Evolutionary conservation across 2,329 filamentous ascomycete genomes (phyloP).

Genomic region (Ambrosiella beaveri): DNA sequence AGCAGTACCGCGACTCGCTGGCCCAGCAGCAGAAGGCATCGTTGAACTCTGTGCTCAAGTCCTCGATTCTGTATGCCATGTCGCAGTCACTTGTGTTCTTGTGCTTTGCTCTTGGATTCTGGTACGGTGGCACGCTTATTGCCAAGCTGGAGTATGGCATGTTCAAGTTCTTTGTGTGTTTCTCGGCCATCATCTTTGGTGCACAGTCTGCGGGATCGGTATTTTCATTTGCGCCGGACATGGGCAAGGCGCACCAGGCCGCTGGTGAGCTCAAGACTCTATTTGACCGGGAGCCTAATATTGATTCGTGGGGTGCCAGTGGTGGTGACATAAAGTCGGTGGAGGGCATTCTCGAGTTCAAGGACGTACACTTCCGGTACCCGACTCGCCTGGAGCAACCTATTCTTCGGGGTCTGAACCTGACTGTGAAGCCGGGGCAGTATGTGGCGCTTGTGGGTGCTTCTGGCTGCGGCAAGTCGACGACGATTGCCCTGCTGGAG

Average conservation of each 20-base stretch:
- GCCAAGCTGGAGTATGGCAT: slow-evolving; percentile 51
- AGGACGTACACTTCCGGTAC: slow-evolving; percentile 86
- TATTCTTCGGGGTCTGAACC: slow-evolving; percentile 71
- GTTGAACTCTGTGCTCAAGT: slow-evolving; percentile 56
- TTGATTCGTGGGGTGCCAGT: slow-evolving; percentile 63
- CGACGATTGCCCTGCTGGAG: slow-evolving; percentile 79
- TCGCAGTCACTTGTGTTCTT: slow-evolving; percentile 74
- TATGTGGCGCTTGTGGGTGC: slow-evolving; percentile 87
- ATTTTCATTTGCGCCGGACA: slow-evolving; percentile 80
- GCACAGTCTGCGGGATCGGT: slow-evolving; percentile 80
- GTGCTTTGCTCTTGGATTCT: slow-evolving; percentile 76
- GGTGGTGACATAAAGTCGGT: slow-evolving; percentile 46
- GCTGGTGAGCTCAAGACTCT: slow-evolving; percentile 65
- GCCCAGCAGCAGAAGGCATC: slow-evolving; percentile 49
- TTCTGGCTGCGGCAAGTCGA: slow-evolving; percentile 85
- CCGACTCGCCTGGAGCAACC: slow-evolving; percentile 80
- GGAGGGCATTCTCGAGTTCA: slow-evolving; percentile 72
- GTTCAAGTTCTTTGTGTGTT: slow-evolving; percentile 87
- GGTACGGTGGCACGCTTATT: slow-evolving; percentile 72
- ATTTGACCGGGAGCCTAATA: slow-evolving; percentile 64
- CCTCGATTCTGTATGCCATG: slow-evolving; percentile 62
- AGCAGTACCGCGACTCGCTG: slow-evolving; percentile 51
- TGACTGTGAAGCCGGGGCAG: slow-evolving; percentile 57
- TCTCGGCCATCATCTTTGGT: slow-evolving; percentile 74
- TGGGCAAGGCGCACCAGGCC: slow-evolving; percentile 81